Conservation (phyloP, 352 stramenopile species). For the Globisporangium polare region DNA sequence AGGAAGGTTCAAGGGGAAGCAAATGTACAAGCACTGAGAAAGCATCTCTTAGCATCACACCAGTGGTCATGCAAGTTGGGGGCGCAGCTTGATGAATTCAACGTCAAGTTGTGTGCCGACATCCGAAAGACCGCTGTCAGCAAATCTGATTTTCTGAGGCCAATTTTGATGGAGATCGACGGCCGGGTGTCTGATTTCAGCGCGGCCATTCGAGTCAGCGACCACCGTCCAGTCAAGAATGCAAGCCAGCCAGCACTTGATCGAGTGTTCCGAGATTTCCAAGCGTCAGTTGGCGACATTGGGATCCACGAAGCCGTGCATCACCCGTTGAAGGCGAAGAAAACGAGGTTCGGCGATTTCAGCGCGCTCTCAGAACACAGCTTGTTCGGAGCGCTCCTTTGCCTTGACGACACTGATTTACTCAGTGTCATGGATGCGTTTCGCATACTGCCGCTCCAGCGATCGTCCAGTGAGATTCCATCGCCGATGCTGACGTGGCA, state of each 20-base stretch:
- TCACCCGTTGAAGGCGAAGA: background rate
- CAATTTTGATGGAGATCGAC: constrained; percentile 3
- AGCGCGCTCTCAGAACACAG: constrained; percentile 29
- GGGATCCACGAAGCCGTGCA: constrained; percentile 30
- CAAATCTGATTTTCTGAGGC: background rate
- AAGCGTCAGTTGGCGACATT: constrained; percentile 32
- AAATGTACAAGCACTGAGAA: background rate
- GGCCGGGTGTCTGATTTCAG: constrained; percentile 17
- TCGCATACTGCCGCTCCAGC: background rate
- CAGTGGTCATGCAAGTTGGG: constrained; percentile 23
- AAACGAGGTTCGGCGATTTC: constrained; percentile 37
- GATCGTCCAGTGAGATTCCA: constrained; percentile 13
- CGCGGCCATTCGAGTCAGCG: constrained; percentile 31
- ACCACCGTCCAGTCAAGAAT: constrained; percentile 34
- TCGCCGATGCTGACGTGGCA: constrained; percentile 52
- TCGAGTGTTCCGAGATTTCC: constrained; percentile 32
- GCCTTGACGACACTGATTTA: constrained; percentile 38
- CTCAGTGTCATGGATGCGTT: constrained; percentile 23
- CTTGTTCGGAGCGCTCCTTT: constrained; percentile 48
- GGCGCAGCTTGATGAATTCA: constrained; percentile 24
- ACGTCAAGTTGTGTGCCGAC: constrained; percentile 17
- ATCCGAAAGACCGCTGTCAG: background rate
- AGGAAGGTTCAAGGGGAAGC: background rate
- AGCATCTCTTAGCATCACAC: background rate
- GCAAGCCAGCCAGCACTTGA: constrained; percentile 4